A percentile compares a stretch with the other conserved stretches of the same genome.
Evolutionary conservation across 208 protist genomes (phyloP).

Genomic region (Kentomonas sorsogonicus): DNA sequence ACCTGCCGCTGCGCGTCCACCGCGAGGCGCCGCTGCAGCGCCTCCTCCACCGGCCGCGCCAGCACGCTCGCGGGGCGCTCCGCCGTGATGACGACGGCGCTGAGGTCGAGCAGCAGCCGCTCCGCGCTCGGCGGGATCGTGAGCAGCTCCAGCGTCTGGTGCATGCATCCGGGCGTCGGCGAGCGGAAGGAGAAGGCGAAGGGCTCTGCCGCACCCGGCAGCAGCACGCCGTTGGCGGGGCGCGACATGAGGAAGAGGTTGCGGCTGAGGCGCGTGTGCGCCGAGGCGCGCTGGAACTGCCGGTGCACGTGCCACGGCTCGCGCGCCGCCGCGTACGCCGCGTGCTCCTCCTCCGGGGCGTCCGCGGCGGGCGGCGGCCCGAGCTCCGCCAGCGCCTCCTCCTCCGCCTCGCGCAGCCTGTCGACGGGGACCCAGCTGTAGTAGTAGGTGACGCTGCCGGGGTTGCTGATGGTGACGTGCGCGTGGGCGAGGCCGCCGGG

Average conservation of each 20-base stretch:
- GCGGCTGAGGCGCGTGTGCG: constrained; percentile 17
- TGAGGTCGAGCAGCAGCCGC: constrained; percentile 59
- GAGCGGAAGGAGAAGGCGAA: constrained; percentile 73
- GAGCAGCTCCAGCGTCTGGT: constrained; percentile 70
- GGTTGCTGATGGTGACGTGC: constrained; percentile 48
- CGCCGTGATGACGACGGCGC: constrained; percentile 29
- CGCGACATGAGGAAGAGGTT: constrained; percentile 60
- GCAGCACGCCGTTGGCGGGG: constrained; percentile 65
- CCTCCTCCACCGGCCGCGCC: constrained; percentile 14
- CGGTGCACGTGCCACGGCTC: neutral
- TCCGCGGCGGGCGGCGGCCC: neutral
- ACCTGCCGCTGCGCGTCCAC: constrained; percentile 36
- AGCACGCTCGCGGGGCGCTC: constrained; percentile 13
- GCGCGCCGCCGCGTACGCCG: neutral
- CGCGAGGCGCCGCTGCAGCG: constrained; percentile 33
- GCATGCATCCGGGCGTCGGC: constrained; percentile 37
- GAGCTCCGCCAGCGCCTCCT: neutral
- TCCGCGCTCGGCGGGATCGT: constrained; percentile 51
- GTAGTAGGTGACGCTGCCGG: constrained; percentile 65
- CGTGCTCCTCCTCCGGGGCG: constrained; percentile 5
- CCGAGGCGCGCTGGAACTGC: constrained; percentile 38
- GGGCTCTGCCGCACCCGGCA: constrained; percentile 41
- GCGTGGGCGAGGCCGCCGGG: constrained; percentile 61
- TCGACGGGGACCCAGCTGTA: constrained; percentile 69
- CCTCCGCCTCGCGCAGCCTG: constrained; percentile 4